Evolutionary conservation across 78 protist species (phyloP).

Genomic region (Cavenderia fasciculata): DNA sequence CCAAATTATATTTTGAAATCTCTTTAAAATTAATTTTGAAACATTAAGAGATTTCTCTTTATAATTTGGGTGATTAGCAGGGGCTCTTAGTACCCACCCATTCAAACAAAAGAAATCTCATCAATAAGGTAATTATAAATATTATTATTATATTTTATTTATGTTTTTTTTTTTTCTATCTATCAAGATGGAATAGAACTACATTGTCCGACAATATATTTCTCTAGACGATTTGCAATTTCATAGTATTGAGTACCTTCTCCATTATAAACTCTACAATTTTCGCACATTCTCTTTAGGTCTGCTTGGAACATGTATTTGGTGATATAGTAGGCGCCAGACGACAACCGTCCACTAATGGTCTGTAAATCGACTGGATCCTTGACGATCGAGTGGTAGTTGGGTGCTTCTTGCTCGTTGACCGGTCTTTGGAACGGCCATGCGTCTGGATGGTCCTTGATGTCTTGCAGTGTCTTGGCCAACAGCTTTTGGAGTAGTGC

Average conservation of each 20-base stretch:
- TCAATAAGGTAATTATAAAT: too few relatives aligned
- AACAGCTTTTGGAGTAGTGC: constrained; percentile 4
- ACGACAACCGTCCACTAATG: constrained; percentile 31
- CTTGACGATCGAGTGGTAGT: constrained; percentile 14
- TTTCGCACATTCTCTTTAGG: constrained; percentile 75
- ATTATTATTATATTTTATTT: too few relatives aligned
- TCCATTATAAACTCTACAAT: constrained; percentile 74
- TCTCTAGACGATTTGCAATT: constrained; percentile 33
- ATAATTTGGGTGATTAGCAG: too few relatives aligned
- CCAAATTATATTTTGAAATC: too few relatives aligned
- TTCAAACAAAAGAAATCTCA: too few relatives aligned
- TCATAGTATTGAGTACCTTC: constrained; percentile 51
- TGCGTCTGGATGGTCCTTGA: constrained; percentile 33
- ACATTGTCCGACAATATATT: constrained; percentile 10
- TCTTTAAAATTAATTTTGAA: too few relatives aligned
- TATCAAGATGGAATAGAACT: too few relatives aligned
- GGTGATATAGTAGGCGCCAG: constrained; percentile 68
- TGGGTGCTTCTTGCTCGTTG: constrained; percentile 34
- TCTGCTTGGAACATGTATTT: constrained; percentile 73
- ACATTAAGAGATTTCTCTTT: too few relatives aligned
- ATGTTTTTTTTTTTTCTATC: too few relatives aligned
- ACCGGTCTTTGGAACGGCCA: constrained; percentile 72
- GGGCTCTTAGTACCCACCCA: too few relatives aligned
- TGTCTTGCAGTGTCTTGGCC: not conserved
- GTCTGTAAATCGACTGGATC: constrained; percentile 34